Conservation (phyloP, 345 rosid genomes). For the Rhodamnia rubescens region DNA sequence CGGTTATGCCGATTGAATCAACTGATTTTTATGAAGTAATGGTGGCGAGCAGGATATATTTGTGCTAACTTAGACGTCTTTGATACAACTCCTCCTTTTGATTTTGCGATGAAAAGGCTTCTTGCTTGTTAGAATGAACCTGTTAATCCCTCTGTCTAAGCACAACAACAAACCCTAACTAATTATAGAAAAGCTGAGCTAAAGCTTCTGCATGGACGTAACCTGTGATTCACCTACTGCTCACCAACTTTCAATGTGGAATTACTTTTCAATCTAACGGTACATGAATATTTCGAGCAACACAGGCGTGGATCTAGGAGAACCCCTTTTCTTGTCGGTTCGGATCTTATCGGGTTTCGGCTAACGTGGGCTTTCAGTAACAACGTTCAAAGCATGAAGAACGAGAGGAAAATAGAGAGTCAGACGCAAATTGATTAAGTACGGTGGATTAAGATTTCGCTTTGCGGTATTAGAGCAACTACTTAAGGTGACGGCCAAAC, state of each 20-base stretch:
- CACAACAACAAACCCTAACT: not conserved
- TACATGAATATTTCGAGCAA: not conserved
- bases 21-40: not conserved
- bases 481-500: not conserved
- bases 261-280: not conserved
- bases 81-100: not conserved
- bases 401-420: not conserved
- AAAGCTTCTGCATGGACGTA: not conserved
- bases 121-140: not conserved
- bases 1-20: rapidly evolving
- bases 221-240: not conserved
- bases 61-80: not conserved
- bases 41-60: no score
- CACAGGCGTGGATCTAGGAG: not conserved
- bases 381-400: not conserved
- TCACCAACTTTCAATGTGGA: not conserved
- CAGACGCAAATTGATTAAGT: not conserved
- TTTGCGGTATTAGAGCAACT: not conserved
- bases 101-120: not conserved
- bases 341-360: not conserved
- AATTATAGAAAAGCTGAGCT: not conserved
- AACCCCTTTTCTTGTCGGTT: not conserved
- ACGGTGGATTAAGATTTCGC: not conserved
- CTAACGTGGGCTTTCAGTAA: not conserved
- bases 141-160: not conserved